phyloP scores from a whole-genome alignment of 768 basidiomycete genomes.

The Pleurotus eryngii region DNA sequence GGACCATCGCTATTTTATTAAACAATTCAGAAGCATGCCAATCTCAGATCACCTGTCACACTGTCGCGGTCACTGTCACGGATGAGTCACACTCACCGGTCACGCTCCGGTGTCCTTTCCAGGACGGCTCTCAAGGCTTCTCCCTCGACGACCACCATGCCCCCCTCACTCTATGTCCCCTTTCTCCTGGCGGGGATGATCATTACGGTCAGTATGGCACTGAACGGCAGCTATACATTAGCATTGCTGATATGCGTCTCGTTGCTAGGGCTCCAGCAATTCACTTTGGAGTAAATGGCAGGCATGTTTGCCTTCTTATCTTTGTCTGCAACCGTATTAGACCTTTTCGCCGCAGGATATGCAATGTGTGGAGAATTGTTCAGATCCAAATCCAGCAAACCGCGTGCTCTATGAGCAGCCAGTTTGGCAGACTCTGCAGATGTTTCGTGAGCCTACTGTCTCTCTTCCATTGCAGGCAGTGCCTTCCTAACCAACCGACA shows the following conservation, averaged over 20 bases:
- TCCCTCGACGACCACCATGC: conserved; percentile 41
- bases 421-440: conserved; percentile 88
- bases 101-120: conserved; percentile 8
- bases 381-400: conserved; percentile 52
- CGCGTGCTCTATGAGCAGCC: conserved; percentile 90
- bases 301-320: conserved; percentile 26
- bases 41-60: conserved; percentile 9
- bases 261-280: conserved; percentile 67
- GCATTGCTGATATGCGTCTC: background rate
- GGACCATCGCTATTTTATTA: conserved; percentile 8
- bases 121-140: conserved; percentile 11
- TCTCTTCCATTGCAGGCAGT: conserved; percentile 12
- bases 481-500: conserved; percentile 22
- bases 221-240: background rate
- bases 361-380: conserved; percentile 97
- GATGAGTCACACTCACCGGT: conserved; percentile 8
- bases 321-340: conserved; percentile 8
- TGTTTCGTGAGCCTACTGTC: conserved; percentile 67
- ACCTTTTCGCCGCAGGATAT: conserved; percentile 60
- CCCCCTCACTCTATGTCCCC: conserved; percentile 65
- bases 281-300: conserved; percentile 85
- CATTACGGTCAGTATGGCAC: conserved; percentile 56
- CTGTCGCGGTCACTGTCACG: conserved; percentile 10
- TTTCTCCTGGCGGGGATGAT: conserved; percentile 92
- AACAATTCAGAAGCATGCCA: conserved; percentile 5